Base-by-base conservation (phyloP, 2,329 filamentous ascomycete genomes). In the Coccinonectria pachysandricola region DNA sequence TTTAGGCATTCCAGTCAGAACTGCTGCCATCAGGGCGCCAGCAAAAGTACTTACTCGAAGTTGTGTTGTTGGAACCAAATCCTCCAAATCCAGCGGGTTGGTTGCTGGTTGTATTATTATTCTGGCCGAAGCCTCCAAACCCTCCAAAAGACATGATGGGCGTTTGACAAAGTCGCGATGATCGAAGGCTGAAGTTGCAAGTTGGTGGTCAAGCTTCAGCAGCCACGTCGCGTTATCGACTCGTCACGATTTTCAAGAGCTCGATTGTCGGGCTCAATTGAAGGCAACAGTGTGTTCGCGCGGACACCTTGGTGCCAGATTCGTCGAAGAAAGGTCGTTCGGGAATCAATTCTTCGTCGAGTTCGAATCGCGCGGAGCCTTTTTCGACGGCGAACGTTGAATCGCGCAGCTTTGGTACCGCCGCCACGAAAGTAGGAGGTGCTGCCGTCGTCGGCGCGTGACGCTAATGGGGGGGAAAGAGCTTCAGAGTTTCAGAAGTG, bases 71-170 rank as follows among this genome's bases (percentile, higher is more conserved):
- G 29, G 56, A 27, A 19, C 67, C 68, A 33, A 72, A 77, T 22
- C 71, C 72, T 41, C 70, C 69, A 53, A 80, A 80, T 12, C 57
- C 43, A 45, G 54, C 40, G 48, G 62, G 54, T 25, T 56, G 57
- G 30, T 59, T 62, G 28, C 59, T 62, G 38, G 48, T 55, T 40
- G 43, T 57, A 36, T 46, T 61, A 35, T 39, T 73, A 37, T 64
- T 66, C 46, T 66, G 64, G 56, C 71, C 71, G 55, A 79, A 78
- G 60, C 71, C 68, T 14, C 42, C 38, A 32, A 49, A 42, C 26
- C 64, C 61, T 38, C 63, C 62, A 43, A 71, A 70, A 46, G 69
- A 69, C 70, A 75, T 75, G 47, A 38, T 60, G 48, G 28, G 34
- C 23, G 28, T 39, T n/a, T 27, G 32, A 22, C 25, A 33, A 26